Base-by-base conservation (phyloP, 495 filamentous ascomycete species). In the Penicillium manginii region DNA sequence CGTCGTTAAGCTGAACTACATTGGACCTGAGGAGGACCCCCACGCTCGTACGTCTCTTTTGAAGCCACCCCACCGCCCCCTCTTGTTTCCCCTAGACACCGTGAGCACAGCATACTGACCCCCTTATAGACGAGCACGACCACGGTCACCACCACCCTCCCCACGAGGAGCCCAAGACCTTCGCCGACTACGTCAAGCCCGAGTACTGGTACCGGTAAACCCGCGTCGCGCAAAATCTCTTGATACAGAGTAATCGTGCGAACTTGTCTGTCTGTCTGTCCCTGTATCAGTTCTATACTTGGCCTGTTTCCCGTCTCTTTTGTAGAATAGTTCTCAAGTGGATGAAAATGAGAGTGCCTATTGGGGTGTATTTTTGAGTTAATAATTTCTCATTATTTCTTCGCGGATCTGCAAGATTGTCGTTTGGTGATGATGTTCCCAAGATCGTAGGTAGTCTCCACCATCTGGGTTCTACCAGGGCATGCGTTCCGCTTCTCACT, bases 1-100 rank as follows among this genome's bases (percentile, higher is more conserved):
- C 79, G 91, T 92, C 64, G 90, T 93, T 78, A 96, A 96, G 87
- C 91, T 97, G 86, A 90, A 97, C 73, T 98, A 97, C 73, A 73
- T 97, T 55, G 94, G 94, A 35, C 89, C 92, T 29, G 67, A 83
- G 68, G 89, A 89, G 59, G 88, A 91, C 71, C 69, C 77, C 60
- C 82, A 88, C 70, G 77, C 74, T 65, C 80, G 77, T 79, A 71
- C 63, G 75, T 75, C 54, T 18, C 50, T 29, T 29, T 29, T 29
- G 2, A 8, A 29, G 1, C 26, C 26, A 29, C 26, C 26, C 23
- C 26, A 23, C 4, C 9, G 4, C 21, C 1, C 33, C 11, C 9
- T n/a, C 15, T 37, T 37, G 9, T 37, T 59, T 23, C 2, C 39
- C 45, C 2, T 18, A 15, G 15, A 22, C 9, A 5, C 14, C 37